phyloP scores from a whole-genome alignment of 257 asterid species.

The Solanum tarijense region DNA sequence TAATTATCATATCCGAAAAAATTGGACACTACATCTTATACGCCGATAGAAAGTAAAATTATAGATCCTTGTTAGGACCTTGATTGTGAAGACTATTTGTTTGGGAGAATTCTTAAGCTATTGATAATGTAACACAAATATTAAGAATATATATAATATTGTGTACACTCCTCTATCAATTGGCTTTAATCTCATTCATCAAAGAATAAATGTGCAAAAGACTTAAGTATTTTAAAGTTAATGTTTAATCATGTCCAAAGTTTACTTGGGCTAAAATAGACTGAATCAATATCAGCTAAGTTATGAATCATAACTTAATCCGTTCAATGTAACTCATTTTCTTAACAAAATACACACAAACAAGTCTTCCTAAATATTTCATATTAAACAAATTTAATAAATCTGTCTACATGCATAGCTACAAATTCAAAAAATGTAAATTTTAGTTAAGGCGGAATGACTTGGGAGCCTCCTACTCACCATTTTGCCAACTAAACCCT shows the following conservation, averaged over 20 bases:
- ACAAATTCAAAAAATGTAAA: no score
- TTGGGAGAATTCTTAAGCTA: background rate
- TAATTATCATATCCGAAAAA: background rate
- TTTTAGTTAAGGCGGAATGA: no score
- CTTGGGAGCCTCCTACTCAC: no score
- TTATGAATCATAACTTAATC: background rate
- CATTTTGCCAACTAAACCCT: no score
- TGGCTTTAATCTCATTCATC: background rate
- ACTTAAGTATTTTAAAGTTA: background rate
- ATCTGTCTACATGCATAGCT: background rate
- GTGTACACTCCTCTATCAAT: background rate
- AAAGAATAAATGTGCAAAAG: background rate
- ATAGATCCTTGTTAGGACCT: background rate
- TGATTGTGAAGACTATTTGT: background rate
- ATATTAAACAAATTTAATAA: no score
- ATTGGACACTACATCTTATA: background rate
- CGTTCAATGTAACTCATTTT: background rate
- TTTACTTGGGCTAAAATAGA: background rate
- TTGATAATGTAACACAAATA: background rate
- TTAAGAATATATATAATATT: background rate
- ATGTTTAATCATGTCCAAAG: background rate
- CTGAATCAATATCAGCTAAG: background rate
- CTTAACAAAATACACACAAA: background rate
- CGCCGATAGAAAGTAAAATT: background rate
- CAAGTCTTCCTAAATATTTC: background rate